phyloP scores from a whole-genome alignment of 2,329 filamentous ascomycete species.

The Xylaria sp. region DNA sequence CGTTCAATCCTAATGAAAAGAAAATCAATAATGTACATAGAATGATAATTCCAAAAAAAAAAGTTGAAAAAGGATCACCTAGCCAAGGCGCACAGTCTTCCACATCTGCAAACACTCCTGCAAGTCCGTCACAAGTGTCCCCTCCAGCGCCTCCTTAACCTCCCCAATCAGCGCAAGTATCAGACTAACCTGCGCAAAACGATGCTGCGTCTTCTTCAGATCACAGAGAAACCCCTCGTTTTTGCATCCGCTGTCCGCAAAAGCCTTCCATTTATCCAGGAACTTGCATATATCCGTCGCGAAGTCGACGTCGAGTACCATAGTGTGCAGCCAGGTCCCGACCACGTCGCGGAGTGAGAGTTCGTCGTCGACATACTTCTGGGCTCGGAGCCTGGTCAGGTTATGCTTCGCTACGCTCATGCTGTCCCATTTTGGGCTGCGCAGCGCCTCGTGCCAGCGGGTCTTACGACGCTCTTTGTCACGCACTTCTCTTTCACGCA shows the following conservation, averaged over 20 bases:
- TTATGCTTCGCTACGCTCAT: slow-evolving; percentile 41
- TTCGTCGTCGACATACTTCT: slow-evolving; percentile 25
- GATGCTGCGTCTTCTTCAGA: slow-evolving; percentile 29
- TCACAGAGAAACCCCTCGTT: slow-evolving; percentile 38
- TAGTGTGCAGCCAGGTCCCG: slow-evolving; percentile 45
- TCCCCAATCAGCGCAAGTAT: slow-evolving; percentile 45
- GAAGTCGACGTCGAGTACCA: slow-evolving; percentile 46
- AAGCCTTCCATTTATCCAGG: slow-evolving; percentile 49
- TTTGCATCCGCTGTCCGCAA: slow-evolving; percentile 52
- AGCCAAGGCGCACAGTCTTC: slow-evolving; percentile 49
- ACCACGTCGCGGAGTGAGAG: slow-evolving; percentile 37
- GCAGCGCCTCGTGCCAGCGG: slow-evolving; percentile 44
- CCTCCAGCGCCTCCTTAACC: slow-evolving; percentile 41
- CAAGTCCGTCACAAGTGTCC: slow-evolving; percentile 46
- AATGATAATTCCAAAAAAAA: not conserved
- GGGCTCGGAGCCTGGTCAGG: slow-evolving; percentile 40
- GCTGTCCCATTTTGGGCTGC: slow-evolving; percentile 49
- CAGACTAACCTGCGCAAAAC: slow-evolving; percentile 45
- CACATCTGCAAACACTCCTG: slow-evolving; percentile 52
- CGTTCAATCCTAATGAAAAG: not conserved
- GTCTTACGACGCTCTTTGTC: slow-evolving; percentile 29
- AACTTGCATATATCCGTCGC: slow-evolving; percentile 38
- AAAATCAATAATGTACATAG: not conserved
- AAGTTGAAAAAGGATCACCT: not conserved
- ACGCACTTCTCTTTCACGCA: no score